Evolutionary conservation across 768 basidiomycete species (phyloP).

Genomic region (Suillus tomentosus): DNA sequence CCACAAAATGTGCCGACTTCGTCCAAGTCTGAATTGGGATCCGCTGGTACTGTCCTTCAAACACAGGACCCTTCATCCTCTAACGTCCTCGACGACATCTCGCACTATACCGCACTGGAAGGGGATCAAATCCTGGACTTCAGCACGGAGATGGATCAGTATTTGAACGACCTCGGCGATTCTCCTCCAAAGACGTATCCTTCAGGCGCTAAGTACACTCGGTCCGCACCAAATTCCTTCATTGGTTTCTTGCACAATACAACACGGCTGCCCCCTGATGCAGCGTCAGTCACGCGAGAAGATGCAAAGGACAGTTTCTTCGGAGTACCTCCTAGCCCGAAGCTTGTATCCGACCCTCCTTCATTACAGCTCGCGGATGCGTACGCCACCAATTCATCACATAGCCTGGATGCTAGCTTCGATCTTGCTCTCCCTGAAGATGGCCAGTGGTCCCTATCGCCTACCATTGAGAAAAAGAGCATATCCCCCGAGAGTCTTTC

Average conservation of each 20-base stretch:
- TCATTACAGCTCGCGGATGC: neutral
- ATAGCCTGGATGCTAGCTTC: constrained; percentile 5
- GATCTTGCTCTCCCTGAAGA: constrained; percentile 17
- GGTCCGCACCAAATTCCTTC: constrained; percentile 14
- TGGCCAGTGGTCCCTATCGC: constrained; percentile 1
- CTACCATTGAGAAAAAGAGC: neutral
- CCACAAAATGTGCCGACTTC: neutral
- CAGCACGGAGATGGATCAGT: constrained; percentile 29
- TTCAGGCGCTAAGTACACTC: constrained; percentile 8
- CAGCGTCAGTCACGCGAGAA: constrained; percentile 10
- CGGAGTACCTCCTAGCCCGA: constrained; percentile 31
- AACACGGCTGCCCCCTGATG: constrained; percentile 14
- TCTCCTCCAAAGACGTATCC: constrained; percentile 20
- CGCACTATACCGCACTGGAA: neutral
- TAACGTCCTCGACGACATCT: neutral
- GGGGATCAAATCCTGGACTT: constrained; percentile 11
- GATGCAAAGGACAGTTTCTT: constrained; percentile 24
- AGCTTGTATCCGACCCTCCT: neutral
- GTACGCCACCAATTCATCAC: constrained; percentile 3
- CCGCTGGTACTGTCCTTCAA: neutral
- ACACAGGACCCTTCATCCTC: neutral
- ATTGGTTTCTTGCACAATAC: constrained; percentile 12
- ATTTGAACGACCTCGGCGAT: constrained; percentile 28
- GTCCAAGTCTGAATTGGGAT: neutral
- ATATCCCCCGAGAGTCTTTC: neutral